These are phyloP conservation scores for Ogataea angusta DNA, from an alignment of 805 yeast species.

Conservation along the genomic window DNA sequence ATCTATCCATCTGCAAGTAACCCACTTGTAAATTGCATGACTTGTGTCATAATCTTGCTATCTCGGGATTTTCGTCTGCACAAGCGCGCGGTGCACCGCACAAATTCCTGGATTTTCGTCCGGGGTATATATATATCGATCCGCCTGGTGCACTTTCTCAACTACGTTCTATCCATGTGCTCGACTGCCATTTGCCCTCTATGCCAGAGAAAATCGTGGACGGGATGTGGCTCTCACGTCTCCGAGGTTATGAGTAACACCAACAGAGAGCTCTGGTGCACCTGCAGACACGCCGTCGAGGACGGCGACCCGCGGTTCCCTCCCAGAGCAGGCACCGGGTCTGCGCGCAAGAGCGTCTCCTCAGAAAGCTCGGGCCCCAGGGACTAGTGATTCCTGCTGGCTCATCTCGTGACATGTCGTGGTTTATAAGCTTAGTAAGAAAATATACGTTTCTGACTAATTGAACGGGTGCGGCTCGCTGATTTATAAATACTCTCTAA, in stretches of 20 bases:
- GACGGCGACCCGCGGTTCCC: constrained; percentile 44
- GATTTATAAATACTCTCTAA: neutral
- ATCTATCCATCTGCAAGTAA: constrained; percentile 1
- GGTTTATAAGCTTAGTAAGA: constrained; percentile 10
- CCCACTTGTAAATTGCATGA: constrained; percentile 6
- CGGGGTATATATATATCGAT: constrained; percentile 9
- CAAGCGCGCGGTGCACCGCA: constrained; percentile 11
- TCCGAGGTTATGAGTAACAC: constrained; percentile 52
- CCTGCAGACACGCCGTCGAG: constrained; percentile 46
- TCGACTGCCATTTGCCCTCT: constrained; percentile 37
- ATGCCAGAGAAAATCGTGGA: constrained; percentile 55
- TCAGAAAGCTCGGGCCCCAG: constrained; percentile 19
- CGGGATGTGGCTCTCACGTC: constrained; percentile 60
- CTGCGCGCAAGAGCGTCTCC: constrained; percentile 37
- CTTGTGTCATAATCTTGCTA: constrained; percentile 8
- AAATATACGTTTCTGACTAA: neutral
- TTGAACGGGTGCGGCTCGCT: neutral
- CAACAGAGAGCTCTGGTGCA: constrained; percentile 49
- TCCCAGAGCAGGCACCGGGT: constrained; percentile 63
- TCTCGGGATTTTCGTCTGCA: constrained; percentile 2
- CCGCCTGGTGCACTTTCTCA: neutral
- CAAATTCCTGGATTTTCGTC: constrained; percentile 3
- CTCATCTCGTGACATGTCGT: neutral
- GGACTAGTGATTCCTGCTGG: neutral
- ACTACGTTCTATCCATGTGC: constrained; percentile 26